phyloP scores from a whole-genome alignment of 768 basidiomycete genomes.

The Suillus ampliporus region DNA sequence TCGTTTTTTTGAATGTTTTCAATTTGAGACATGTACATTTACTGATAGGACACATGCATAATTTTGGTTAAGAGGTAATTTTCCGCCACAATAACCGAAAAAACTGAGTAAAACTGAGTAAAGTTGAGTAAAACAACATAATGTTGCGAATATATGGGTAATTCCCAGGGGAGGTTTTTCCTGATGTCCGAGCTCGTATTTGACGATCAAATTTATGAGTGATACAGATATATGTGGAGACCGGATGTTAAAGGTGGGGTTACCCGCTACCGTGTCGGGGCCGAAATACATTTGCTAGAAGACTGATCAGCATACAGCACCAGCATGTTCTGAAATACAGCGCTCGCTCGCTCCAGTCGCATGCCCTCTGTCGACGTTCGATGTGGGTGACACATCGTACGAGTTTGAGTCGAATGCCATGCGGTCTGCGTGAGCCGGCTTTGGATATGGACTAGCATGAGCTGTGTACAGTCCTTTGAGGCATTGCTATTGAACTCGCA shows the following conservation, averaged over 20 bases:
- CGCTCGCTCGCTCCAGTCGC: no score
- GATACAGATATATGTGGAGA: not conserved
- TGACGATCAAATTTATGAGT: no score
- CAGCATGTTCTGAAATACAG: no score
- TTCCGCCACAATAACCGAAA: not conserved
- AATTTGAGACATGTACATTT: not conserved
- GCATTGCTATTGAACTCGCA: no score
- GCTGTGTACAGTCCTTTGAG: no score
- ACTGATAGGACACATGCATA: not conserved
- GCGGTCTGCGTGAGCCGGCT: no score
- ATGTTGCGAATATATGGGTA: not conserved
- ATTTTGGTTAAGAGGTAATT: not conserved
- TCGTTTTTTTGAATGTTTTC: no score
- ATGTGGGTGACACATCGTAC: no score
- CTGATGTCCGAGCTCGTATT: not conserved
- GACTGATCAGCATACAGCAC: no score
- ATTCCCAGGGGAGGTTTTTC: constrained; percentile 2
- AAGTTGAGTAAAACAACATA: not conserved
- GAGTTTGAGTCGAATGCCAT: no score
- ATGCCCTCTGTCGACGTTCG: no score
- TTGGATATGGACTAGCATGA: no score
- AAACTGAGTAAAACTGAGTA: not conserved
- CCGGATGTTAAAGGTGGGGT: not conserved
- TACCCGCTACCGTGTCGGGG: not conserved
- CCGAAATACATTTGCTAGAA: not conserved